Conservation (phyloP, 768 basidiomycete species). For the Russula vinacea region DNA sequence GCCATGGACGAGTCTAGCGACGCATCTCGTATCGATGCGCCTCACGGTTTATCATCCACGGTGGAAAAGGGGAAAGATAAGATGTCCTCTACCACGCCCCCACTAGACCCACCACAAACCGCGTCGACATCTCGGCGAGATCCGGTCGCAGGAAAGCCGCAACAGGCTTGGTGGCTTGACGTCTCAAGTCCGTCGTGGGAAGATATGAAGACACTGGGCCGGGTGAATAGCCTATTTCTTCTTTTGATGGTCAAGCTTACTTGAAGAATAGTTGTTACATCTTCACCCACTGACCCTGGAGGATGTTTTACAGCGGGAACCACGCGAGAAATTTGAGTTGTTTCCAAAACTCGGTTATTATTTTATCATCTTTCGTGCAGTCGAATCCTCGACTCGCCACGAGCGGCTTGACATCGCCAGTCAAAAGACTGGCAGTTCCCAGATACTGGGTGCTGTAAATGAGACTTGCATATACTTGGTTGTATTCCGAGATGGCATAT, state of each 20-base stretch:
- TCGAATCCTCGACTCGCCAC: slow-evolving; percentile 54
- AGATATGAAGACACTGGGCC: slow-evolving; percentile 82
- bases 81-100: slow-evolving; percentile 25
- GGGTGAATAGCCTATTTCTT: slow-evolving; percentile 44
- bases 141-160: slow-evolving; percentile 24
- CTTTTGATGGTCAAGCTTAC: background rate
- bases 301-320: slow-evolving; percentile 88
- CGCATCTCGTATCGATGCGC: background rate
- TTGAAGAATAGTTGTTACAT: slow-evolving; percentile 58
- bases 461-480: slow-evolving; percentile 87
- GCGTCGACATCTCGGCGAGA: slow-evolving; percentile 20
- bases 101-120: background rate
- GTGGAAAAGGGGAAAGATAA: slow-evolving; percentile 50
- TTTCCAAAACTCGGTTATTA: slow-evolving; percentile 90
- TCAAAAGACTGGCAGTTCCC: slow-evolving; percentile 30
- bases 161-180: slow-evolving; percentile 86
- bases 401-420: slow-evolving; percentile 39
- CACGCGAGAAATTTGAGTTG: slow-evolving; percentile 85
- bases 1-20: background rate
- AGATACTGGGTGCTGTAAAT: slow-evolving; percentile 49
- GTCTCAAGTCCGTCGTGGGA: slow-evolving; percentile 84
- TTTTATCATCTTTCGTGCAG: slow-evolving; percentile 81
- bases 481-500: slow-evolving; percentile 86
- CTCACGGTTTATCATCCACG: background rate
- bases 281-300: slow-evolving; percentile 92